phyloP scores from a whole-genome alignment of 768 basidiomycete genomes.

The Auriscalpium orientale region DNA sequence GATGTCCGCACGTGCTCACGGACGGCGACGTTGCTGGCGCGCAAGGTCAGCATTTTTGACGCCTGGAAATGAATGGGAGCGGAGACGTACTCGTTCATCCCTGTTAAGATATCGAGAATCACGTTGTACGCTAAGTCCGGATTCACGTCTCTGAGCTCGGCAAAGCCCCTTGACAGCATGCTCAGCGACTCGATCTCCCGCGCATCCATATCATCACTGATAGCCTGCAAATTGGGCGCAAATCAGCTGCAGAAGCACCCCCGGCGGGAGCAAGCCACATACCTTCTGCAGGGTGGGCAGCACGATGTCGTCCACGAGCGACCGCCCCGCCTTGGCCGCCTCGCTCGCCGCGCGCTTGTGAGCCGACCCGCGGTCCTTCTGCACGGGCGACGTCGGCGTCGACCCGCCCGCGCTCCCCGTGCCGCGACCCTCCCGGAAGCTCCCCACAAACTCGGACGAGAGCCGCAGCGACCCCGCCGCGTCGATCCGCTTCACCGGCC shows the following conservation, averaged over 20 bases:
- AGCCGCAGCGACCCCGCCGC: constrained; percentile 64
- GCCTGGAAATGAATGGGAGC: constrained; percentile 3
- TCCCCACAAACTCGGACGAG: constrained; percentile 79
- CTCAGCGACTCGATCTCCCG: constrained; percentile 82
- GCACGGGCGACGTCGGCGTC: constrained; percentile 42
- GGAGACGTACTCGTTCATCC: constrained; percentile 78
- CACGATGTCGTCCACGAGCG: constrained; percentile 78
- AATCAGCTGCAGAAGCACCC: constrained; percentile 19
- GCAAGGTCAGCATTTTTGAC: not conserved
- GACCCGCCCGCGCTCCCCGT: constrained; percentile 27
- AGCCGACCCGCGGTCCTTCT: constrained; percentile 23
- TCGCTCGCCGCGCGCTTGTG: constrained; percentile 51
- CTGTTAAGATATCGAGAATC: constrained; percentile 82
- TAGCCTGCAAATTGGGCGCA: constrained; percentile 37
- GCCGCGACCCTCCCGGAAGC: constrained; percentile 45
- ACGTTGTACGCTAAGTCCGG: constrained; percentile 82
- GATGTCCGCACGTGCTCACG: constrained; percentile 78
- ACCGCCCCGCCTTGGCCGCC: constrained; percentile 51
- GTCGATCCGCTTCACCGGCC: constrained; percentile 91
- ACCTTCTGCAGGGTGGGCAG: constrained; percentile 75
- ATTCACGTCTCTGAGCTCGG: constrained; percentile 76
- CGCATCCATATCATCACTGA: constrained; percentile 80
- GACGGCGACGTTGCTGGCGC: constrained; percentile 61
- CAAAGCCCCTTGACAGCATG: constrained; percentile 85
- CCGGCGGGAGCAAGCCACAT: constrained; percentile 45